These are phyloP conservation scores for Endothia cerciana DNA, from an alignment of 2,329 filamentous ascomycete genomes.

Conservation along the genomic window DNA sequence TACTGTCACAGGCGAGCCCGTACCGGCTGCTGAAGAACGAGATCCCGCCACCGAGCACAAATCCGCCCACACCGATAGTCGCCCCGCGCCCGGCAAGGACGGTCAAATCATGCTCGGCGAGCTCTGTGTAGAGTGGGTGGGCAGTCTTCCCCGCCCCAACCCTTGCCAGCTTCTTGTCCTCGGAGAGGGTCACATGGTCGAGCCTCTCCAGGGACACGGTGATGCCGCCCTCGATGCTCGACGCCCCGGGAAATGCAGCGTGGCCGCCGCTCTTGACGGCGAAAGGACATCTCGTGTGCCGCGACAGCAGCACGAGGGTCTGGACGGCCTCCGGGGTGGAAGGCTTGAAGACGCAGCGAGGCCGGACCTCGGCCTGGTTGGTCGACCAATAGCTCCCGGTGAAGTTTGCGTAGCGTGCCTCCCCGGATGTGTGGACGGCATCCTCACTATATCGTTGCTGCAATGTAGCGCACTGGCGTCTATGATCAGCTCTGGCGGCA, in stretches of 20 bases:
- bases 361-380: slow-evolving; percentile 27
- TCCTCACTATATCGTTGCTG: slow-evolving; percentile 22
- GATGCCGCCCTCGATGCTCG: slow-evolving; percentile 17
- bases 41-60: slow-evolving; percentile 17
- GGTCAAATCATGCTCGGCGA: slow-evolving; percentile 11
- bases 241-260: slow-evolving; percentile 13
- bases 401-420: slow-evolving; percentile 20
- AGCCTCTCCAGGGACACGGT: slow-evolving; percentile 15
- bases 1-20: slow-evolving; percentile 17
- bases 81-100: slow-evolving; percentile 7
- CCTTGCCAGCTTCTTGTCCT: background rate
- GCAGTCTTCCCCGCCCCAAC: slow-evolving; percentile 13
- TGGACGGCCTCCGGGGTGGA: background rate
- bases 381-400: slow-evolving; percentile 27
- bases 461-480: background rate
- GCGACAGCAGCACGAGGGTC: slow-evolving; percentile 8
- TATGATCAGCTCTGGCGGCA: background rate
- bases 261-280: slow-evolving; percentile 22
- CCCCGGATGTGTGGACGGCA: slow-evolving; percentile 18
- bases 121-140: background rate
- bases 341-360: slow-evolving; percentile 22
- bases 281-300: slow-evolving; percentile 17
- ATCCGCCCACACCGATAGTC: slow-evolving; percentile 16
- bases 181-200: slow-evolving; percentile 2
- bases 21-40: slow-evolving; percentile 18